Base-by-base conservation (phyloP, 2,329 filamentous ascomycete species). In the Fusarium humuli region DNA sequence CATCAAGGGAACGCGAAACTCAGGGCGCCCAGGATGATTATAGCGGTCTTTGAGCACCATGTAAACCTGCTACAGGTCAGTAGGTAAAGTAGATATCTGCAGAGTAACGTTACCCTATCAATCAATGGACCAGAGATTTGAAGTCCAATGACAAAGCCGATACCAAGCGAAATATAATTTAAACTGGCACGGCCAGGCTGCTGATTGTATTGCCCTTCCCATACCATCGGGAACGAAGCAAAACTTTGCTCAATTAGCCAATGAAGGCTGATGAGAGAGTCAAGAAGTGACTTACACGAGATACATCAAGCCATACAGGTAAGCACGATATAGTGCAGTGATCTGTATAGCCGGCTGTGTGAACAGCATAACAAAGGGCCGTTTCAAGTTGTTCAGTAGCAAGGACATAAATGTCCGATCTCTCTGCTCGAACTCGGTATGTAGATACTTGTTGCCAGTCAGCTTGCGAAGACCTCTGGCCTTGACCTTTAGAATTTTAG, bases 101-200 rank as follows among this genome's bases (percentile, higher is more conserved):
- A 3, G 12, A 23, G 7, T 2, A 9, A 2, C 18, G 14, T 3
- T 69, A 78, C 77, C 71, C 75, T 78, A 54, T 80, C 79, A 7
- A 80, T 80, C 2, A 78, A 25, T 3, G 80, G 79, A 0, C 77
- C 85, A 20, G 89, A 85, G 6, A 88, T 80, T 1, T 81, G 80
- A 3, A 87, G 85, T 4, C 88, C 88, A 49, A 90, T 83, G 48
- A 89, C 86, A 4, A 81, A 79, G 0, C 86, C 86, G 5, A 87
- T 66, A 0, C 85, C 85, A 2, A 88, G 81, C 1, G 85, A 85
- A 0, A 88, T 77, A 67, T 87, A 88, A 40, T 86, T 82, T 3
- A 89, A 77, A 16, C 86, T 85, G 0, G 83, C 81, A 8, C 79
- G 77, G 1, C 83, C 83, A 7, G 81, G 77, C 2, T 81, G 81